A percentile compares a stretch with the other conserved stretches of the same genome.
Evolutionary conservation across 306 rosid genomes (phyloP).

Genomic region (Trifolium subterraneum): DNA sequence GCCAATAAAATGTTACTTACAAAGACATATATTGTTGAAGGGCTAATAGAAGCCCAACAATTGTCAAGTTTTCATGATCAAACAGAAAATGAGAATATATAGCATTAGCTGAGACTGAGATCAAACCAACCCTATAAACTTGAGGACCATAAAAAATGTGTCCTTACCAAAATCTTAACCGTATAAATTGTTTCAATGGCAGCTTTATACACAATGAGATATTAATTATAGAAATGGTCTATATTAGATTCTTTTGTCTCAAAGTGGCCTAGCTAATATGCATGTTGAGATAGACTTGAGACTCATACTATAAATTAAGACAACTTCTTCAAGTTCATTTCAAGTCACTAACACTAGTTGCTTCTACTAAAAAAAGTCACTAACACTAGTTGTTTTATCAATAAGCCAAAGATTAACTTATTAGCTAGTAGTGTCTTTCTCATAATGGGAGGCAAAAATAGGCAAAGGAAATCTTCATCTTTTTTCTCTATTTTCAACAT

Average conservation of each 20-base stretch:
- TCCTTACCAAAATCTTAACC: constrained; percentile 32
- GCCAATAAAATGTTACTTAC: not conserved
- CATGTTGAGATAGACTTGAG: constrained; percentile 39
- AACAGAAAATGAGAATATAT: constrained; percentile 12
- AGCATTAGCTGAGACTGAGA: constrained; percentile 21
- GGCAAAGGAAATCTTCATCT: constrained; percentile 64
- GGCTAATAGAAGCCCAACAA: constrained; percentile 5
- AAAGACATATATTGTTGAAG: not conserved
- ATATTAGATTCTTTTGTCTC: constrained; percentile 56
- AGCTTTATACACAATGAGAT: constrained; percentile 43
- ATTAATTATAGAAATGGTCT: constrained; percentile 32
- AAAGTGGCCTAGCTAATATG: constrained; percentile 11
- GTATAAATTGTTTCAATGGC: constrained; percentile 36
- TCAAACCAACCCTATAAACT: constrained; percentile 38
- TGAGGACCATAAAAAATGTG: constrained; percentile 52
- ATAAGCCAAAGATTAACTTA: not conserved
- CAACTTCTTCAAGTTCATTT: constrained; percentile 32
- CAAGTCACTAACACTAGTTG: constrained; percentile 1
- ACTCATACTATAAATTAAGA: constrained; percentile 41
- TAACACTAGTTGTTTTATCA: no score
- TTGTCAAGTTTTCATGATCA: constrained; percentile 12
- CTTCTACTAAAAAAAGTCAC: no score
- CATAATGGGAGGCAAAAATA: constrained; percentile 59
- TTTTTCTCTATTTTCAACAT: constrained; percentile 63
- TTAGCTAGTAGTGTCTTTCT: not conserved